phyloP scores from a whole-genome alignment of 2,329 filamentous ascomycete genomes.

The Alternaria conjuncta region DNA sequence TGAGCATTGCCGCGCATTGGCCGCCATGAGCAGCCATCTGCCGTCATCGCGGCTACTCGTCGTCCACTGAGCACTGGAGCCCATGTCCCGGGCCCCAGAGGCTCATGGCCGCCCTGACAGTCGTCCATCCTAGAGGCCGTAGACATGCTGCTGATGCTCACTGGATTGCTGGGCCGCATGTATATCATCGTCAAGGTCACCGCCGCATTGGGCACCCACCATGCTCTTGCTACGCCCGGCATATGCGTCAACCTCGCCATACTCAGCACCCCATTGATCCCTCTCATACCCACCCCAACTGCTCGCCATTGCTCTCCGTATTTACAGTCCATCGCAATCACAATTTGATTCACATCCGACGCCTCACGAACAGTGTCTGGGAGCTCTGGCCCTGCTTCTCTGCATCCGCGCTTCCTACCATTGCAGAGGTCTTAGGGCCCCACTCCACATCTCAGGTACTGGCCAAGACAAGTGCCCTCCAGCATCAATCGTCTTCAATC shows the following conservation, averaged over 20 bases:
- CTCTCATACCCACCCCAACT: constrained; percentile 13
- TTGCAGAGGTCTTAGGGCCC: constrained; percentile 40
- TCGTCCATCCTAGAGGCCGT: constrained; percentile 24
- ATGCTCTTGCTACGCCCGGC: constrained; percentile 13
- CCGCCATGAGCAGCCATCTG: constrained; percentile 28
- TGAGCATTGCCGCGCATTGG: constrained; percentile 34
- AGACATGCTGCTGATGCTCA: constrained; percentile 33
- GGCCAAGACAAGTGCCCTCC: constrained; percentile 27
- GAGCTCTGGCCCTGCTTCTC: constrained; percentile 44
- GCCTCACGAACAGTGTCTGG: constrained; percentile 45
- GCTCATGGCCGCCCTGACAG: constrained; percentile 30
- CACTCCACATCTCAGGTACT: constrained; percentile 31
- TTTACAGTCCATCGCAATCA: constrained; percentile 30
- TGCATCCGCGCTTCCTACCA: constrained; percentile 38
- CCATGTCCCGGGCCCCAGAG: constrained; percentile 21
- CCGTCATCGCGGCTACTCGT: constrained; percentile 29
- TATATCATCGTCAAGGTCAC: constrained; percentile 36
- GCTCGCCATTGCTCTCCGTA: constrained; percentile 13
- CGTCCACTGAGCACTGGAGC: constrained; percentile 17
- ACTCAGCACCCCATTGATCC: constrained; percentile 10
- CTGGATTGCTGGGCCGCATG: constrained; percentile 23
- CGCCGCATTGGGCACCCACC: constrained; percentile 31
- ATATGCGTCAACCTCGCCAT: constrained; percentile 8
- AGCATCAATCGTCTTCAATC: constrained; percentile 28
- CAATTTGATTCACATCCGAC: constrained; percentile 11